Base-by-base conservation (phyloP, 225 moss, liverwort and hornwort genomes). In the Lunularia cruciata region DNA sequence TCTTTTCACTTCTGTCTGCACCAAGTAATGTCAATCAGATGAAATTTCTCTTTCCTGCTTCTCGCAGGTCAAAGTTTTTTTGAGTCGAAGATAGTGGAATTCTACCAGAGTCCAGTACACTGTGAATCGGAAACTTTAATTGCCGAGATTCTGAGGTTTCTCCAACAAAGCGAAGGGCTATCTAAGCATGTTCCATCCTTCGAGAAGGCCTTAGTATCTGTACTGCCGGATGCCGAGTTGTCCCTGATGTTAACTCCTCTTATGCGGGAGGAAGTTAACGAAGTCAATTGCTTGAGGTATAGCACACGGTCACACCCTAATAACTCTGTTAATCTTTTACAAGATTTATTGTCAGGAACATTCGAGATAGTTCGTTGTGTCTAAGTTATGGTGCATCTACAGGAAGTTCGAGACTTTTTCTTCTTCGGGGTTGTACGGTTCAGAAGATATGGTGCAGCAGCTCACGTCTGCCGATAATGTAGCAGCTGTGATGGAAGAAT, bases 221-320 rank as follows among this genome's bases (percentile, higher is more conserved):
- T 86, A 66, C 82, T 84, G 72, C 86, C 89, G 65, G 64, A 83
- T 81, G 89, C 81, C 45, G 84, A 85, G 16, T 68, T 79, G 71
- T 90, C 96, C 56, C 78, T 91, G 63, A 59, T 86, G 76, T 77
- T 98, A 69, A 81, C 81, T 63, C 88, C 96, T 83, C 89, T 85
- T 54, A 62, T 89, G 22, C 76, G 75, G 60, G 87, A 88, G 77
- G 77, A 75, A 72, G 66, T 70, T 65, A 89, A 77, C 74, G 89
- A 91, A 72, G 87, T 86, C 39, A 88, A 93, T 75, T 81, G 83
- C 64, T 72, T 83, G 63, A 90, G 95, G 95, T 92, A 87, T 56
- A 26, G n/a, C 63, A 38, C 60, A 3, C 49, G 52, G 49, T 65
- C 36, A 15, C 5, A 14, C 14, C 16, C 19, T 66, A n/a, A n/a